Evolutionary conservation across 1,139 yeast species (phyloP).

Genomic region (Scheffersomyces lignicola): DNA sequence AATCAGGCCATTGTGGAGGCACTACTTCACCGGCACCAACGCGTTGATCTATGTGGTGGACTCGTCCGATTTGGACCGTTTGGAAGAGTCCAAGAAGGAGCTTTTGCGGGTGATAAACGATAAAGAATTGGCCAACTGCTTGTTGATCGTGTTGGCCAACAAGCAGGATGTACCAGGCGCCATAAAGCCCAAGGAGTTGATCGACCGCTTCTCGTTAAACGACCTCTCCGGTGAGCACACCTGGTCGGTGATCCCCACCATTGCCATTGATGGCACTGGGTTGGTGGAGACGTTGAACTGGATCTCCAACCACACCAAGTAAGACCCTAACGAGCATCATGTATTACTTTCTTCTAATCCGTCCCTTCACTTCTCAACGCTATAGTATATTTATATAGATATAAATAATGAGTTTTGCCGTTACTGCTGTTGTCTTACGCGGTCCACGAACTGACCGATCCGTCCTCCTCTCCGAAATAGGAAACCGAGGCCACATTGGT

Average conservation of each 20-base stretch:
- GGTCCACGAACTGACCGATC: conserved; percentile 45
- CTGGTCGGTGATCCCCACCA: conserved; percentile 77
- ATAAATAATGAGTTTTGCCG: neutral
- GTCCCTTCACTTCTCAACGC: neutral
- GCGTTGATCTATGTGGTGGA: conserved; percentile 94
- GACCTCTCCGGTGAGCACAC: conserved; percentile 56
- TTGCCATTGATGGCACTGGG: conserved; percentile 76
- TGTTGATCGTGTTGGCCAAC: conserved; percentile 83
- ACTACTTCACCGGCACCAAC: conserved; percentile 89
- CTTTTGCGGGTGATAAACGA: conserved; percentile 74
- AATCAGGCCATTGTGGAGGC: conserved; percentile 91
- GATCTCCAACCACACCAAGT: conserved; percentile 63
- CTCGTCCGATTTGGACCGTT: conserved; percentile 67
- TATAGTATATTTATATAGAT: conserved; percentile 1
- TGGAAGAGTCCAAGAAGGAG: conserved; percentile 79
- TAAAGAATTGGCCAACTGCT: conserved; percentile 77
- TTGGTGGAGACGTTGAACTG: conserved; percentile 72
- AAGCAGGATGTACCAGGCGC: conserved; percentile 79
- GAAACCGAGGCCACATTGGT: conserved; percentile 69
- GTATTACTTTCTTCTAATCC: neutral
- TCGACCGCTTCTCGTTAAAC: conserved; percentile 57
- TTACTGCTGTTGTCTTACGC: conserved; percentile 5
- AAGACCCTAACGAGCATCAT: conserved; percentile 10
- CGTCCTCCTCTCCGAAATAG: conserved; percentile 84
- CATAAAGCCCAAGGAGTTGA: conserved; percentile 63